Evolutionary conservation across 306 rosid species (phyloP), one percentile per base, ranked within the genome.

Genomic region (Vigna trinervia): DNA sequence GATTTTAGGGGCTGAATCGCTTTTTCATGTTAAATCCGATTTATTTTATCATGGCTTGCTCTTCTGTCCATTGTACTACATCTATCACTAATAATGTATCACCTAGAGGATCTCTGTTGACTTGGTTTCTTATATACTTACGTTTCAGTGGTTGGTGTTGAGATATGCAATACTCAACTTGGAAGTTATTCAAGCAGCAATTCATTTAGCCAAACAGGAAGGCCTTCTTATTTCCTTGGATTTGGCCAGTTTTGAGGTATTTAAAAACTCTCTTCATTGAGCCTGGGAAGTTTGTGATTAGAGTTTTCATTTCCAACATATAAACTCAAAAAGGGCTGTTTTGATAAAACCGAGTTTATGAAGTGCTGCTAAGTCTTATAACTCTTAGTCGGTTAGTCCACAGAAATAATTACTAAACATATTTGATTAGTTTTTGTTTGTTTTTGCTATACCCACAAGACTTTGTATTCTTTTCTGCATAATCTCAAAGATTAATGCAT

Each of bases 161-260:
- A 92, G 99, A 81, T 91, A 89, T 74, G 87, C 89, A 23, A 76
- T 79, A 52, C 79, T 92, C 86, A 89, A 87, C 86, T 56, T 96
- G 83, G 98, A 96, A 77, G 90, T 91, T 78, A 96, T 92, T 85
- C 88, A 88, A 83, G 88, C 88, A 5, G 98, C 99, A 75, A 86
- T 92, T 75, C 73, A n/a, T 70, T 78, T 92, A 19, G 99, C 98
- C 82, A 96, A 92, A 80, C 88, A 88, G 80, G 98, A 91, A 83
- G 97, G 86, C 58, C 90, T 96, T 54, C 84, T 84, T 72, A 93
- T 96, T 84, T 92, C 99, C 38, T 69, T 96, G 89, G 99, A 96
- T 81, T 80, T 96, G 86, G 99, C 99, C 85, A 96, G 99, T 85
- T 96, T 96, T 83, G 99, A 96, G 99, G 99, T 96, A 89, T 69